Evolutionary conservation across 768 basidiomycete species (phyloP).

Genomic region (Auriscalpium orientale): DNA sequence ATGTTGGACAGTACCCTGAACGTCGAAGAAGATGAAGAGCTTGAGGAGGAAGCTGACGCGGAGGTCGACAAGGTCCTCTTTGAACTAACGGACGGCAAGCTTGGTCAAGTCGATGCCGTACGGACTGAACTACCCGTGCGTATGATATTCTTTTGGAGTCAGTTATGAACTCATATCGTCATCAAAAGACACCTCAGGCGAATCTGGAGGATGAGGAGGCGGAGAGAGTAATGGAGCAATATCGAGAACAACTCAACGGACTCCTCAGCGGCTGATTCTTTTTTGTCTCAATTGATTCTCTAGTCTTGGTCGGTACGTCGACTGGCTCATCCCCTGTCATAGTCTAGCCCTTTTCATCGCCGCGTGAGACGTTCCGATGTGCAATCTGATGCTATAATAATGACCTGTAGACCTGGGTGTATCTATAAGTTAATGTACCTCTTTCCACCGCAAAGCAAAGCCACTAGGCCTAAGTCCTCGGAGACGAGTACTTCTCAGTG

Average conservation of each 20-base stretch:
- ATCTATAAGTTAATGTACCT: neutral
- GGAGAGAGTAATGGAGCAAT: constrained; percentile 84
- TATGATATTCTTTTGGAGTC: constrained; percentile 9
- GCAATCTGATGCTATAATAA: too few relatives aligned
- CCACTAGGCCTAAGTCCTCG: too few relatives aligned
- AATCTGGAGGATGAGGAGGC: constrained; percentile 71
- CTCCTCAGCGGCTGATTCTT: constrained; percentile 52
- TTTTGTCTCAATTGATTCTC: too few relatives aligned
- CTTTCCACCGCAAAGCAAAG: neutral
- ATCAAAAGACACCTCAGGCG: constrained; percentile 47
- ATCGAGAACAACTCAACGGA: constrained; percentile 84
- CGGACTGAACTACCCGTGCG: constrained; percentile 70
- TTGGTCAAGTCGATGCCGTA: constrained; percentile 78
- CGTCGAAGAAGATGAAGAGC: constrained; percentile 87
- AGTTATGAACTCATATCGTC: neutral
- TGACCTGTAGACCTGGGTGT: neutral
- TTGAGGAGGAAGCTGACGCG: constrained; percentile 94
- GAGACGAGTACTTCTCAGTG: too few relatives aligned
- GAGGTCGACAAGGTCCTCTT: constrained; percentile 96
- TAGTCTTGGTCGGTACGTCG: too few relatives aligned
- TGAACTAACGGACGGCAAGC: constrained; percentile 91
- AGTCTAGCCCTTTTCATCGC: too few relatives aligned
- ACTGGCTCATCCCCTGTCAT: too few relatives aligned
- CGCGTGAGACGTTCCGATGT: too few relatives aligned
- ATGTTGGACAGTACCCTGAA: constrained; percentile 94